Conservation (phyloP, 2,329 filamentous ascomycete species). For the Xylaria sp. region DNA sequence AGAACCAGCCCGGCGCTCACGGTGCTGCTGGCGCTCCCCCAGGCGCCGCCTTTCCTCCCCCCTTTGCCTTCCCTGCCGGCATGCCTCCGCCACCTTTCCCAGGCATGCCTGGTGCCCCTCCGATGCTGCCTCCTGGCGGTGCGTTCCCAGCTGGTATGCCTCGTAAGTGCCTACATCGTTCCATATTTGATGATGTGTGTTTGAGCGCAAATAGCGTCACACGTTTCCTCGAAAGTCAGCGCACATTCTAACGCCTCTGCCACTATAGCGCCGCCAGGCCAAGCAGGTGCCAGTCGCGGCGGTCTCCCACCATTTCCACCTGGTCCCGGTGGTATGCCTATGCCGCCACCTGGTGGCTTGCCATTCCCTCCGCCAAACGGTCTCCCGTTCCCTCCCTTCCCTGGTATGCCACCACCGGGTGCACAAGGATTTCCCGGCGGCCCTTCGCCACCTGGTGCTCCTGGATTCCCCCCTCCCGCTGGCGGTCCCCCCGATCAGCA, state of each 20-base stretch:
- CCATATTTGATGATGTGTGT: background rate
- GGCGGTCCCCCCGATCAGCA: conserved; percentile 50
- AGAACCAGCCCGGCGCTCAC: conserved; percentile 70
- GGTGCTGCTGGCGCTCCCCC: conserved; percentile 46
- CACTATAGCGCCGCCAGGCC: conserved; percentile 60
- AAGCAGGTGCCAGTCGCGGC: conserved; percentile 45
- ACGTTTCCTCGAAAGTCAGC: background rate
- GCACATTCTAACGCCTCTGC: conserved; percentile 29
- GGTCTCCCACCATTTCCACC: conserved; percentile 58
- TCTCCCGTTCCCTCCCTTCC: conserved; percentile 53
- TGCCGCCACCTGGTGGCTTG: conserved; percentile 58
- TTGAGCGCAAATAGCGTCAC: conserved; percentile 20
- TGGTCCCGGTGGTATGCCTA: conserved; percentile 54
- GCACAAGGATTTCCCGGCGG: conserved; percentile 54
- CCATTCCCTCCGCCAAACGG: conserved; percentile 51
- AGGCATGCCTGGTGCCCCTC: conserved; percentile 62
- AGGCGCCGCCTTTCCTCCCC: conserved; percentile 56
- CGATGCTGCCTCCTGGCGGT: conserved; percentile 57
- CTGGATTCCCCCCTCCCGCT: conserved; percentile 48
- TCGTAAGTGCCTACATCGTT: conserved; percentile 59
- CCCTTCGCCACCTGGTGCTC: conserved; percentile 50
- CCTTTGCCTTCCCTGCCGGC: conserved; percentile 73
- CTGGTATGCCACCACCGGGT: conserved; percentile 56
- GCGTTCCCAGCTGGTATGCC: conserved; percentile 61
- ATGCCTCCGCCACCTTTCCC: conserved; percentile 50